Percentiles rank a stretch among this genome's conserved stretches.
phyloP scores from a whole-genome alignment of 768 basidiomycete species.

The Xanthoconium purpureum region DNA sequence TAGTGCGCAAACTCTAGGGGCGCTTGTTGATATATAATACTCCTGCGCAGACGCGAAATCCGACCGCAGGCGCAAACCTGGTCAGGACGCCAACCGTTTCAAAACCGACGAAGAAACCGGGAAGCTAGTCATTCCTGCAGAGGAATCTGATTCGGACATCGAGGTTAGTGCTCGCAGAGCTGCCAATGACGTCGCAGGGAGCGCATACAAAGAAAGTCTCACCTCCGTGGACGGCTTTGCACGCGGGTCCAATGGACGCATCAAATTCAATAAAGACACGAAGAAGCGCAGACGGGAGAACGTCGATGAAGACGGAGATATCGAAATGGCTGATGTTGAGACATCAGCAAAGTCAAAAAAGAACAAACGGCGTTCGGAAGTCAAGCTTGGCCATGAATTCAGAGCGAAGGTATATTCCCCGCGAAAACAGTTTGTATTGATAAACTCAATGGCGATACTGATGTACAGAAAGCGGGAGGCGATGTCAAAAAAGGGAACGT shows the following conservation, averaged over 20 bases:
- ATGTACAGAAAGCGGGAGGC: constrained; percentile 81
- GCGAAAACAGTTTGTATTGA: neutral
- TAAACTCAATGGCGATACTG: constrained; percentile 4
- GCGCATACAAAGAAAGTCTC: constrained; percentile 79
- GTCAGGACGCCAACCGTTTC: constrained; percentile 83
- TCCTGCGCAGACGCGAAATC: constrained; percentile 39
- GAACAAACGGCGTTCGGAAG: constrained; percentile 53
- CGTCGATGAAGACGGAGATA: constrained; percentile 55
- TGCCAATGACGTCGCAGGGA: constrained; percentile 58
- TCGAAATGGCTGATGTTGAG: constrained; percentile 77
- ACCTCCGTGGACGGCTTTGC: constrained; percentile 89
- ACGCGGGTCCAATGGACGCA: constrained; percentile 74
- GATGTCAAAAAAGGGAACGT: constrained; percentile 85
- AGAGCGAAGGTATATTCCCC: constrained; percentile 78
- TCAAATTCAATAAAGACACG: constrained; percentile 97
- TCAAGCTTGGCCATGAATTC: constrained; percentile 80
- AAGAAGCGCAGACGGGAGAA: constrained; percentile 84
- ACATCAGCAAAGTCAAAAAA: constrained; percentile 40
- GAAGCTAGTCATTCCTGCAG: constrained; percentile 70
- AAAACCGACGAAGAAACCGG: constrained; percentile 83
- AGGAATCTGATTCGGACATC: constrained; percentile 47
- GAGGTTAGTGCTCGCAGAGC: constrained; percentile 39
- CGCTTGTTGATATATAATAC: constrained; percentile 1
- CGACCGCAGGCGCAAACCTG: constrained; percentile 67
- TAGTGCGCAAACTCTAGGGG: constrained; percentile 4